Percentiles rank a stretch among this genome's conserved stretches.
Evolutionary conservation across 768 basidiomycete species (phyloP).

Genomic region (Lactifluus echinatus): DNA sequence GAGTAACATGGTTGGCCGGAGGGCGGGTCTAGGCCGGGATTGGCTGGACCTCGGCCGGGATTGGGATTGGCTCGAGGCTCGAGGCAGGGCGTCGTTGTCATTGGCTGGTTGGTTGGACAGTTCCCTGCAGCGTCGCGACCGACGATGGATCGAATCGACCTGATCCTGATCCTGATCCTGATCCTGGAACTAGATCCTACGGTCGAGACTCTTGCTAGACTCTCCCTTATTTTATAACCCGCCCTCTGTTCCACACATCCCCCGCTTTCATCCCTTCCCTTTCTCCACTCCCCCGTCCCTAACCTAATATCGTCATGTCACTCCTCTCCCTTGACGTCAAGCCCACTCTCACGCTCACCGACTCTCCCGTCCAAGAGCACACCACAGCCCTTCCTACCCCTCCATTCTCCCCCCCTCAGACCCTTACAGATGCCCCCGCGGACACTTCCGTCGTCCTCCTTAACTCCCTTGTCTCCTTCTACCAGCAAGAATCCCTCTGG

Average conservation of each 20-base stretch:
- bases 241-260: background rate
- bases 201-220: conserved; percentile 11
- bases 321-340: conserved; percentile 19
- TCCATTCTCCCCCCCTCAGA: conserved; percentile 26
- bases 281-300: conserved; percentile 2
- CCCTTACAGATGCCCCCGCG: conserved; percentile 17
- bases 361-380: conserved; percentile 20
- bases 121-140: background rate
- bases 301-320: conserved; percentile 5
- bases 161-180: background rate
- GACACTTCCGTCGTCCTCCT: conserved; percentile 45
- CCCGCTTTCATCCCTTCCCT: background rate
- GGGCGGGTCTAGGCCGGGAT: conserved; percentile 22
- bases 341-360: conserved; percentile 14
- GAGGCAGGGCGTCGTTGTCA: background rate
- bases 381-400: conserved; percentile 25
- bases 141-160: background rate
- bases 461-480: conserved; percentile 56
- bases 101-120: background rate
- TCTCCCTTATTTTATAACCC: conserved; percentile 4
- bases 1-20: background rate
- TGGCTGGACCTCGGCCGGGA: conserved; percentile 11
- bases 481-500: conserved; percentile 66
- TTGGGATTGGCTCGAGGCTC: conserved; percentile 22
- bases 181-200: background rate